Percentiles rank a stretch among this genome's conserved stretches.
Evolutionary conservation across 108 stramenopile genomes (phyloP).

Genomic region (Nannochloropsis oceanica): DNA sequence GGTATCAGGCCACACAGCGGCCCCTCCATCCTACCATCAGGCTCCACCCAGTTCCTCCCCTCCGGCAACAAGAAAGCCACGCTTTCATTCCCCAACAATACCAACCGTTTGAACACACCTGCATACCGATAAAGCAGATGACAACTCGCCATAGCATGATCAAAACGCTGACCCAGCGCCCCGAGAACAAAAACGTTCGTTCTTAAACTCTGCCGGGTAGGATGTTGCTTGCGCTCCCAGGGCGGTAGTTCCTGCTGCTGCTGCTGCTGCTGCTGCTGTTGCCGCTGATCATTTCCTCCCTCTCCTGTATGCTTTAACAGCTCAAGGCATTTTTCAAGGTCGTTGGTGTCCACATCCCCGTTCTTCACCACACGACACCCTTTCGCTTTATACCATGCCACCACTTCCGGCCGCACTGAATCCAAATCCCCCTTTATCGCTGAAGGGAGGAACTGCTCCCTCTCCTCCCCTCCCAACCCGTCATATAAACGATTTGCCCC

Average conservation of each 20-base stretch:
- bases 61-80: conserved; percentile 19
- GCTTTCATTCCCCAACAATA: conserved; percentile 27
- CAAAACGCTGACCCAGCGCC: conserved; percentile 37
- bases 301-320: not conserved
- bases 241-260: not conserved
- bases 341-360: conserved; percentile 62
- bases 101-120: conserved; percentile 18
- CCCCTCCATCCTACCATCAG: conserved; percentile 21
- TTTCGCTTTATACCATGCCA: conserved; percentile 43
- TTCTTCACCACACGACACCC: conserved; percentile 45
- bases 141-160: conserved; percentile 2
- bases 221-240: not conserved
- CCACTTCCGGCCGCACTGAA: conserved; percentile 53
- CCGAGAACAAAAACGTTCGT: conserved; percentile 30
- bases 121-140: conserved; percentile 33
- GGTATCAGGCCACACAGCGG: conserved; percentile 35
- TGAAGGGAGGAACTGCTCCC: conserved; percentile 45
- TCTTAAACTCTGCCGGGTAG: not conserved
- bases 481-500: conserved; percentile 81
- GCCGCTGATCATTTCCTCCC: not conserved
- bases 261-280: not conserved
- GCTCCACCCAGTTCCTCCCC: conserved; percentile 9
- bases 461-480: conserved; percentile 16
- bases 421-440: conserved; percentile 81
- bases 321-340: conserved; percentile 59